phyloP scores from a whole-genome alignment of 2,329 filamentous ascomycete species.

The Colletotrichum neosansevieriae region DNA sequence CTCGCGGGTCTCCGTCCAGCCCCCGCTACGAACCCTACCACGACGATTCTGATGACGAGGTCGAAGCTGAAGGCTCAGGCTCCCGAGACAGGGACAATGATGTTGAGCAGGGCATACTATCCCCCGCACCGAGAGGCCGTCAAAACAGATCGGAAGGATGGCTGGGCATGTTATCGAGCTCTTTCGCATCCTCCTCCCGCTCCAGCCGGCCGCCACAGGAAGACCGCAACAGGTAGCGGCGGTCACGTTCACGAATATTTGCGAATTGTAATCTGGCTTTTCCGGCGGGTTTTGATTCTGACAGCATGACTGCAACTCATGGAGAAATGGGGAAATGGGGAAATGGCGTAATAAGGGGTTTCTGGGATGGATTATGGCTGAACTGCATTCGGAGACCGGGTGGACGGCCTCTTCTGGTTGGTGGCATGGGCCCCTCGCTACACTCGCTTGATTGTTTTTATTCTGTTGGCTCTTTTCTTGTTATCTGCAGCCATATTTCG shows the following conservation, averaged over 20 bases:
- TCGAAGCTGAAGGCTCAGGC: conserved; percentile 49
- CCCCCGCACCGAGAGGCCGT: conserved; percentile 41
- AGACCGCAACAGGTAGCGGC: conserved; percentile 31
- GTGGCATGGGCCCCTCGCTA: conserved; percentile 22
- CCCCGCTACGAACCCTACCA: conserved; percentile 67
- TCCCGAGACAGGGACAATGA: conserved; percentile 52
- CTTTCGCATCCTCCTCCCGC: conserved; percentile 36
- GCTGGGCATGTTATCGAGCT: conserved; percentile 54
- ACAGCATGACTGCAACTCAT: conserved; percentile 9
- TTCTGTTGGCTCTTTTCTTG: conserved; percentile 2
- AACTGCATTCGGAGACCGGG: conserved; percentile 13
- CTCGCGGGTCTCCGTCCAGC: conserved; percentile 63
- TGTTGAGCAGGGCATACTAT: conserved; percentile 57
- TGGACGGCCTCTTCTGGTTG: conserved; percentile 10
- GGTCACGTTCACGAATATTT: not conserved
- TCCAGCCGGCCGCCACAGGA: conserved; percentile 31
- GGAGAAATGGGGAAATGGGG: conserved; percentile 11
- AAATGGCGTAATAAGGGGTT: conserved; percentile 34
- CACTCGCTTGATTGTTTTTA: conserved; percentile 34
- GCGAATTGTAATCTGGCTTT: conserved; percentile 13
- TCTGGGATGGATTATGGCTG: conserved; percentile 21
- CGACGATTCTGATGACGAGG: conserved; percentile 65
- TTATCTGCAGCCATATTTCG: not conserved
- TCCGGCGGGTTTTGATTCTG: conserved; percentile 10
- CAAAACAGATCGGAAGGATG: conserved; percentile 50